These are phyloP conservation scores for Filobasidium wieringae DNA, from an alignment of 768 basidiomycete genomes.

Conservation along the genomic window DNA sequence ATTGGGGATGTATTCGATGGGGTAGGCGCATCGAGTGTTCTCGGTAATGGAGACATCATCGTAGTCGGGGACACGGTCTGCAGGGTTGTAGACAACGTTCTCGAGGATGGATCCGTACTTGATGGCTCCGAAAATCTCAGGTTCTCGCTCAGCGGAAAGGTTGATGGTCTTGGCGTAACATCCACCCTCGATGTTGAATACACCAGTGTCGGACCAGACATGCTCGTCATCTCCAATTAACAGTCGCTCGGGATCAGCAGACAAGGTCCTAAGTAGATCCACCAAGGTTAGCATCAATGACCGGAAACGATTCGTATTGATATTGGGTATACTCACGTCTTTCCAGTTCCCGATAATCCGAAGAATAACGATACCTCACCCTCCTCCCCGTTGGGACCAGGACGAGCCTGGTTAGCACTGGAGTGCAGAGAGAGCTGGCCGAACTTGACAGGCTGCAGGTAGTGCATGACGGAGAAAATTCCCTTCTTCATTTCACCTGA, in stretches of 20 bases:
- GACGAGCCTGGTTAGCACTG: conserved; percentile 58
- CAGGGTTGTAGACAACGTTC: conserved; percentile 92
- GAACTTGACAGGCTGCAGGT: conserved; percentile 96
- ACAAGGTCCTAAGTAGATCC: conserved; percentile 56
- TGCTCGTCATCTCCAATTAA: conserved; percentile 99
- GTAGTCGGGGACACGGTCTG: conserved; percentile 74
- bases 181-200: conserved; percentile 99
- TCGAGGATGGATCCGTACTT: conserved; percentile 92
- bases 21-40: conserved; percentile 98
- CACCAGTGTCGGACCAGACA: conserved; percentile 96
- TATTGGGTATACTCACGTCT: conserved; percentile 65
- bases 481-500: conserved; percentile 99
- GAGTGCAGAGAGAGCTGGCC: conserved; percentile 96
- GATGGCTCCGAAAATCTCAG: conserved; percentile 93
- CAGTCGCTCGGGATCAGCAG: conserved; percentile 83
- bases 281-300: background rate
- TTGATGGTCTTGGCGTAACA: conserved; percentile 99
- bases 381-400: conserved; percentile 57
- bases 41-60: conserved; percentile 95
- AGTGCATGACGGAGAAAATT: conserved; percentile 99
- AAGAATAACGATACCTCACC: conserved; percentile 97
- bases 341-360: conserved; percentile 94
- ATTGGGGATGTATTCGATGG: conserved; percentile 93
- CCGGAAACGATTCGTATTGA: background rate
- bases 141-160: conserved; percentile 92